phyloP scores from a whole-genome alignment of 83 land plant genomes.

The Isoetes engelmannii region DNA sequence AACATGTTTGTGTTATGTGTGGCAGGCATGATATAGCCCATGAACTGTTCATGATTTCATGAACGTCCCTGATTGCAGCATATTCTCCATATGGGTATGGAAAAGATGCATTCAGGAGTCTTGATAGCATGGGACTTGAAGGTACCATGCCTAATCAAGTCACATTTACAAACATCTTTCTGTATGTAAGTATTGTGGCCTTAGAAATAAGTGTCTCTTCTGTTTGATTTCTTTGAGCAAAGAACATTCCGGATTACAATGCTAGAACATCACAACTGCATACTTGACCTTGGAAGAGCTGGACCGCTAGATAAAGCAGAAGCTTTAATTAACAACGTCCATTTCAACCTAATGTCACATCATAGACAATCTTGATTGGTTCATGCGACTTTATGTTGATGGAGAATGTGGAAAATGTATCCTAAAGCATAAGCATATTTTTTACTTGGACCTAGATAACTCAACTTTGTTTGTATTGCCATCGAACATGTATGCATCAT shows the following conservation, averaged over 20 bases:
- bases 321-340: background rate
- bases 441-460: too few relatives aligned
- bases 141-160: background rate
- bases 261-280: background rate
- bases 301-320: background rate
- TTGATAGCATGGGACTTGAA: background rate
- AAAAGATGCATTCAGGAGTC: background rate
- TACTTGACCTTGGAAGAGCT: background rate
- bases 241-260: background rate
- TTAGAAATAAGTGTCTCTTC: background rate
- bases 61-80: background rate
- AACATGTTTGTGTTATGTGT: background rate
- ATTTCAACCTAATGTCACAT: background rate
- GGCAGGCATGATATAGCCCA: background rate
- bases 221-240: background rate
- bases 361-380: background rate
- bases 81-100: background rate
- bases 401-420: too few relatives aligned
- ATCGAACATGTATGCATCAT: too few relatives aligned
- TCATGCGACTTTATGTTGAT: too few relatives aligned
- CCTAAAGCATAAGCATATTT: too few relatives aligned
- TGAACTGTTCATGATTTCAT: background rate
- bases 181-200: background rate
- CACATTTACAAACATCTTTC: constrained; percentile 1
- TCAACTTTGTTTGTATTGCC: too few relatives aligned